Percentiles rank a stretch among this genome's conserved stretches.
These are phyloP conservation scores for Halophytophthora polymorphica DNA, from an alignment of 352 stramenopile genomes.

Conservation along the genomic window DNA sequence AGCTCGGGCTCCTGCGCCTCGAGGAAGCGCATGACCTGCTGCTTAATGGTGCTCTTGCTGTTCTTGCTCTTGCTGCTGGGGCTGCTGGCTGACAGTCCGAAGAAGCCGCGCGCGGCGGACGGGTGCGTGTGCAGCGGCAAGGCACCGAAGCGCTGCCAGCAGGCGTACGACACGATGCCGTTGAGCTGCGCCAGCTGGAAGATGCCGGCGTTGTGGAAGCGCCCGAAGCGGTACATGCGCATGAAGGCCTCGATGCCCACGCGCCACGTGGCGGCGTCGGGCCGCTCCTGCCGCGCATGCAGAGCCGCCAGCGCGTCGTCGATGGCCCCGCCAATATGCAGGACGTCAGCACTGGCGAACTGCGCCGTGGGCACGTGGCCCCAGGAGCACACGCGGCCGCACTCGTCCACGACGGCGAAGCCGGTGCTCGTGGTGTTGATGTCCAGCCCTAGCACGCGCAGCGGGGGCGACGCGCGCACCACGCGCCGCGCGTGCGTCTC, in stretches of 20 bases:
- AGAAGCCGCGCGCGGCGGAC: slow-evolving; percentile 67
- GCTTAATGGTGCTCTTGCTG: slow-evolving; percentile 55
- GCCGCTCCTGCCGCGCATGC: slow-evolving; percentile 16
- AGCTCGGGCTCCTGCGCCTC: slow-evolving; percentile 41
- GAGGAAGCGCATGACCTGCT: slow-evolving; percentile 70
- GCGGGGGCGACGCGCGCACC: slow-evolving; percentile 22
- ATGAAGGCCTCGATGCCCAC: slow-evolving; percentile 87
- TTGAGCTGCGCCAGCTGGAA: slow-evolving; percentile 88
- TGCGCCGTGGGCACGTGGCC: slow-evolving; percentile 60
- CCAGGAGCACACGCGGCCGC: slow-evolving; percentile 46
- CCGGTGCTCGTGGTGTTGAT: slow-evolving; percentile 86
- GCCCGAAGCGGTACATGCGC: slow-evolving; percentile 71
- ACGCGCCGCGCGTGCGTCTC: slow-evolving; percentile 21
- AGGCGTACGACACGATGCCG: slow-evolving; percentile 77
- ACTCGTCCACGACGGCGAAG: slow-evolving; percentile 60
- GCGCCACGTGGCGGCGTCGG: slow-evolving; percentile 34
- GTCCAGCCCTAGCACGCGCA: slow-evolving; percentile 74
- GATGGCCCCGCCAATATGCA: slow-evolving; percentile 57
- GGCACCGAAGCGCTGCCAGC: slow-evolving; percentile 58
- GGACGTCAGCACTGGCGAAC: slow-evolving; percentile 59
- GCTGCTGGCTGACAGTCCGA: slow-evolving; percentile 24
- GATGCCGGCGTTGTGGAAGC: slow-evolving; percentile 80
- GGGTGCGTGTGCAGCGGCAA: slow-evolving; percentile 68
- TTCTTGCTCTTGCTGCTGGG: slow-evolving; percentile 16
- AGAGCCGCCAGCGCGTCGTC: slow-evolving; percentile 37